Evolutionary conservation across 768 basidiomycete species (phyloP).

Genomic region (Sutorius australiensis): DNA sequence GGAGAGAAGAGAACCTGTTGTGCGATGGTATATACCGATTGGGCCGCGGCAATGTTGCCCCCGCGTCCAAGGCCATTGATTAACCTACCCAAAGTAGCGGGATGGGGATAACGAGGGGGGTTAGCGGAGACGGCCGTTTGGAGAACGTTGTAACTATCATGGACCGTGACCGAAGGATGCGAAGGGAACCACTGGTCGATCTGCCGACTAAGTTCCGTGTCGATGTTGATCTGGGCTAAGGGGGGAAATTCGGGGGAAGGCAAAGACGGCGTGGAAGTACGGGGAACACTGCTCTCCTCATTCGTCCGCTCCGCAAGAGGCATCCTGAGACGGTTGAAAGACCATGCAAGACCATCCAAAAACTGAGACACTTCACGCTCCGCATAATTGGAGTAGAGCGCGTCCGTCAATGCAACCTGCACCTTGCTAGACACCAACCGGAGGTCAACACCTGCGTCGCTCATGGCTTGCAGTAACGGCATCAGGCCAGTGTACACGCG

Average conservation of each 20-base stretch:
- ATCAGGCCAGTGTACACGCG: constrained; percentile 40
- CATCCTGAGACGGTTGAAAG: constrained; percentile 20
- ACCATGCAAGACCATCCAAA: constrained; percentile 15
- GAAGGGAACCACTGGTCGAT: constrained; percentile 35
- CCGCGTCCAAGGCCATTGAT: constrained; percentile 67
- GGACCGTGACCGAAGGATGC: constrained; percentile 26
- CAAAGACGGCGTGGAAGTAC: constrained; percentile 7
- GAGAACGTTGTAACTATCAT: constrained; percentile 49
- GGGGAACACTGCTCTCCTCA: constrained; percentile 1
- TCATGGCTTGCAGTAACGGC: constrained; percentile 42
- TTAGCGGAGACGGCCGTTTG: constrained; percentile 36
- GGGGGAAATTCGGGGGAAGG: constrained; percentile 14
- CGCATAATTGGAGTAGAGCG: constrained; percentile 19
- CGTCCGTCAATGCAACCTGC: constrained; percentile 18
- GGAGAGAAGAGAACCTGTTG: constrained; percentile 55
- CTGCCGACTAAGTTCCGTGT: constrained; percentile 24
- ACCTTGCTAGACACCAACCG: constrained; percentile 19
- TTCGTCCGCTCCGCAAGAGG: constrained; percentile 18
- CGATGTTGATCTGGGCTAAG: constrained; percentile 17
- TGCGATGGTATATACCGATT: constrained; percentile 61
- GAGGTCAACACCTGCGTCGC: constrained; percentile 31
- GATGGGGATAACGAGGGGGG: constrained; percentile 46
- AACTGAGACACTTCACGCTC: constrained; percentile 24
- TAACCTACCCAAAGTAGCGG: constrained; percentile 53
- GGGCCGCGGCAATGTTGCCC: constrained; percentile 57